Evolutionary conservation across 306 rosid species (phyloP), one percentile per base, ranked within the genome.

Genomic region (Inga oerstediana): DNA sequence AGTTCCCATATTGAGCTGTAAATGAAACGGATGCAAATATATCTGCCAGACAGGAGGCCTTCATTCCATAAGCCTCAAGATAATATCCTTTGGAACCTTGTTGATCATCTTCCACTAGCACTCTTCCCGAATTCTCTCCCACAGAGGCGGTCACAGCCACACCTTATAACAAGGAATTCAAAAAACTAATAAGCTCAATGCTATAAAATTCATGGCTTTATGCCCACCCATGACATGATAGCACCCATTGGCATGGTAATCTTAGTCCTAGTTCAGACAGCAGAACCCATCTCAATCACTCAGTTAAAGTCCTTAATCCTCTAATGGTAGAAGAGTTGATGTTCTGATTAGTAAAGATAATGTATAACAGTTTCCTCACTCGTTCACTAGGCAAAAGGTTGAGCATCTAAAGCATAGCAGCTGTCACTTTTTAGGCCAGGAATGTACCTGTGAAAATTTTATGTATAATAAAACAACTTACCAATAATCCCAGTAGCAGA

Each of bases 1-100:
- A 96, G 89, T 86, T 91, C 81, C 99, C 98, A 74, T 81, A 76
- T 83, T 93, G 99, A 54, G 98, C 97, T 58, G 97, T 86, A 80
- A 96, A 86, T 13, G 94, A 87, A 34, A 87, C 62, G 34, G 98
- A 88, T 74, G 86, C 98, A 86, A 96, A 92, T 56, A 77, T 4
- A 77, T 94, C 98, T 20, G 97, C 94, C 16, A 90, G 77, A 83
- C 90, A 52, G 75, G 92, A 87, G 76, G 94, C 89, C 81, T 91
- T 90, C 16, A 88, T 74, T 77, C 88, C 88, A 77, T 88, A 79
- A 88, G 85, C 84, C 76, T 85, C 79, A 70, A 91, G 77, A 81
- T 71, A 68, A 75, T 85, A 66, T 73, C 98, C 93, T 44, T 79
- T 83, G 71, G 84, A 83, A 77, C 77, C 86, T 83, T 84, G 90